phyloP scores from a whole-genome alignment of 768 basidiomycete genomes.

The Lactarius pseudohatsudake region DNA sequence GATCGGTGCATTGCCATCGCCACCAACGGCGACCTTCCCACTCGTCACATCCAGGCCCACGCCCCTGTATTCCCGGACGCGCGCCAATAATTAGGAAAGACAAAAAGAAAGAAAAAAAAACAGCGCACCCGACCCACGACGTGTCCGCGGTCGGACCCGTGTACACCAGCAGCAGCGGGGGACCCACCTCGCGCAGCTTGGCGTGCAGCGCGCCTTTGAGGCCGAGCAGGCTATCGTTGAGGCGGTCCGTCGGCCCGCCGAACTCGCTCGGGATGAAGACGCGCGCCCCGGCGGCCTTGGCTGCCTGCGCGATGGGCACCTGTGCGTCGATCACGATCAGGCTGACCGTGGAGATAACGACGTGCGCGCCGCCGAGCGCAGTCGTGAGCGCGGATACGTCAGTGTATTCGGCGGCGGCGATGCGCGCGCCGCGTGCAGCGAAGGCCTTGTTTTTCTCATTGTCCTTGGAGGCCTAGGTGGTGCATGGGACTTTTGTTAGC shows the following conservation, averaged over 20 bases:
- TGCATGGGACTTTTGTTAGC: neutral
- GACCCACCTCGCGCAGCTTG: constrained; percentile 24
- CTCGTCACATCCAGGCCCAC: constrained; percentile 19
- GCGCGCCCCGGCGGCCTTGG: constrained; percentile 28
- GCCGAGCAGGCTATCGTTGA: constrained; percentile 12
- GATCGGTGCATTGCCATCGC: constrained; percentile 24
- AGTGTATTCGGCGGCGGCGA: constrained; percentile 19
- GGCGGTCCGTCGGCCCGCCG: constrained; percentile 28
- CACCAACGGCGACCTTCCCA: constrained; percentile 26
- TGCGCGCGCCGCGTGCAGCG: constrained; percentile 22
- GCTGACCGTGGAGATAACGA: constrained; percentile 26
- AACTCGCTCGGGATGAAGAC: constrained; percentile 34
- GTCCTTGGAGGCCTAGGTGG: constrained; percentile 12
- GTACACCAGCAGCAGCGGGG: constrained; percentile 28
- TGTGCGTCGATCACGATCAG: constrained; percentile 16
- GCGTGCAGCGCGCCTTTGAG: constrained; percentile 22
- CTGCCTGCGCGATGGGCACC: constrained; percentile 25
- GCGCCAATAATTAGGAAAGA: too few species aligned
- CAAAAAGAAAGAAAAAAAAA: too few species aligned
- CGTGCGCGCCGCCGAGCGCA: constrained; percentile 25
- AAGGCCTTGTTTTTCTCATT: constrained; percentile 15
- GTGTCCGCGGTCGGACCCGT: constrained; percentile 27
- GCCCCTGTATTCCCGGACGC: neutral
- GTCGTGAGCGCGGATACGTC: constrained; percentile 20
- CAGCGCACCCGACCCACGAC: constrained; percentile 15